Percentiles rank a stretch among this genome's conserved stretches.
phyloP scores from a whole-genome alignment of 106 monocot species.

The Amphibolis antarctica region DNA sequence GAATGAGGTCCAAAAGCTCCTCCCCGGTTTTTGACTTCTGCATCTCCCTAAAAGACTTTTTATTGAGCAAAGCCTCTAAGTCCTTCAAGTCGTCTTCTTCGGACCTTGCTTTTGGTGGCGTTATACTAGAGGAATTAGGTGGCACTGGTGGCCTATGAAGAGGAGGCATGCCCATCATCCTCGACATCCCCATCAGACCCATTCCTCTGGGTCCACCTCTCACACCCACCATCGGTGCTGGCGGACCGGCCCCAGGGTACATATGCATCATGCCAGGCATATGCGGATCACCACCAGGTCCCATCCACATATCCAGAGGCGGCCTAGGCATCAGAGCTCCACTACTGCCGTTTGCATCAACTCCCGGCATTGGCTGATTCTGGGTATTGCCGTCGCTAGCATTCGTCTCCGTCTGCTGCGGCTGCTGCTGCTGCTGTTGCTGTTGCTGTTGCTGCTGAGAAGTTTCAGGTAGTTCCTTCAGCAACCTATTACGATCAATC shows the following conservation, averaged over 20 bases:
- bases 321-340: constrained; percentile 26
- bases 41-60: constrained; percentile 81
- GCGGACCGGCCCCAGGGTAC: constrained; percentile 27
- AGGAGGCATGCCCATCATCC: constrained; percentile 50
- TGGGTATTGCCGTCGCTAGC: constrained; percentile 14
- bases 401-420: constrained; percentile 3
- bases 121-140: constrained; percentile 16
- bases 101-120: constrained; percentile 32
- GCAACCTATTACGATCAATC: constrained; percentile 68
- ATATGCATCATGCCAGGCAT: constrained; percentile 38
- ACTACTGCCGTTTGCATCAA: constrained; percentile 13
- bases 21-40: constrained; percentile 96
- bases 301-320: constrained; percentile 49
- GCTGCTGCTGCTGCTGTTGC: constrained; percentile 8
- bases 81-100: constrained; percentile 97
- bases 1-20: constrained; percentile 96
- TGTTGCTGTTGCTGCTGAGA: constrained; percentile 32
- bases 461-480: constrained; percentile 83
- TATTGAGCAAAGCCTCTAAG: constrained; percentile 71
- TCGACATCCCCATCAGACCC: constrained; percentile 54
- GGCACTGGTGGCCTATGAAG: constrained; percentile 40
- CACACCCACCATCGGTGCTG: constrained; percentile 17
- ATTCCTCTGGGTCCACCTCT: constrained; percentile 48
- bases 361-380: constrained; percentile 15
- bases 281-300: constrained; percentile 29